Conservation (phyloP, 768 basidiomycete genomes). For the Auricularia auricula-judae region DNA sequence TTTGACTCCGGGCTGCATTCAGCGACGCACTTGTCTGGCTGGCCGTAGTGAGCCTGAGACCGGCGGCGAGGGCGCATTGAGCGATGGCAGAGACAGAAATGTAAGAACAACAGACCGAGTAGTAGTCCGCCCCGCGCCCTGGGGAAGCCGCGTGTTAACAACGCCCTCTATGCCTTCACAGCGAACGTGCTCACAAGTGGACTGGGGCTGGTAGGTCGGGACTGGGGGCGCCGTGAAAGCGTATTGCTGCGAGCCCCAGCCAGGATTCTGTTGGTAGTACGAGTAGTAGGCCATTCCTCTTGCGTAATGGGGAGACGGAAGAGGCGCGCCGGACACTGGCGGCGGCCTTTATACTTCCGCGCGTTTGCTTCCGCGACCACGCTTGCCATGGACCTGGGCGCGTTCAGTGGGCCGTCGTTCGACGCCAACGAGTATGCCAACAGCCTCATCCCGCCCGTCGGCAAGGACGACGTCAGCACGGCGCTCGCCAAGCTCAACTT, state of each 20-base stretch:
- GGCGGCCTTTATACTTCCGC: not conserved
- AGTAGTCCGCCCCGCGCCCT: slow-evolving; percentile 7
- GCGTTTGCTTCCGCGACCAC: not conserved
- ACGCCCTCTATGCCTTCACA: slow-evolving; percentile 2
- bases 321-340: not conserved
- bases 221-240: slow-evolving; percentile 12
- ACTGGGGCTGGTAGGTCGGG: slow-evolving; percentile 13
- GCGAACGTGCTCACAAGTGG: slow-evolving; percentile 9
- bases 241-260: slow-evolving; percentile 12
- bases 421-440: slow-evolving; percentile 88
- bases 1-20: not conserved
- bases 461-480: slow-evolving; percentile 80
- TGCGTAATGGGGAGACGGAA: not conserved
- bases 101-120: not conserved
- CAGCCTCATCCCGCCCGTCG: slow-evolving; percentile 71
- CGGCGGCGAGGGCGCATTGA: not conserved
- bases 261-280: slow-evolving; percentile 14
- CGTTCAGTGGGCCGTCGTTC: slow-evolving; percentile 66
- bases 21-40: slow-evolving; percentile 11
- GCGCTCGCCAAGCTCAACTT: slow-evolving; percentile 81
- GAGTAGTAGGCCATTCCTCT: slow-evolving; percentile 13
- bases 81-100: not conserved
- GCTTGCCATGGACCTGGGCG: slow-evolving; percentile 42
- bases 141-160: slow-evolving; percentile 3
- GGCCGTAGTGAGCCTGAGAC: slow-evolving; percentile 9